These are phyloP conservation scores for Penicillium argentinense DNA, from an alignment of 495 filamentous ascomycete genomes.

Conservation along the genomic window DNA sequence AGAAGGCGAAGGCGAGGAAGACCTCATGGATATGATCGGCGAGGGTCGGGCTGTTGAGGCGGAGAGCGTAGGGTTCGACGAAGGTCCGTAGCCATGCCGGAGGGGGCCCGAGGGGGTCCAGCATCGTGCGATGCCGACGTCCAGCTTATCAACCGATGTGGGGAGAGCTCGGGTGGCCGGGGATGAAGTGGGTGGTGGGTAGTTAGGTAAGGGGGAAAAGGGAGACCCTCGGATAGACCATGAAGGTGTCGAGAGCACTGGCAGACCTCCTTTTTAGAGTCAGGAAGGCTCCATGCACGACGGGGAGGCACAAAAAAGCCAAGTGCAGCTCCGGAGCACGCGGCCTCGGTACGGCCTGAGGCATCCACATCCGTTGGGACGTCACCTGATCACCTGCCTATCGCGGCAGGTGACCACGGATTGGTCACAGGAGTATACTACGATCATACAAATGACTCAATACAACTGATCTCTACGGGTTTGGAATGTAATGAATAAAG, in stretches of 20 bases:
- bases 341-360: constrained; percentile 24
- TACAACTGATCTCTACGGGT: no score
- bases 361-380: constrained; percentile 21
- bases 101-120: constrained; percentile 49
- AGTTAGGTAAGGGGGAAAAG: constrained; percentile 10
- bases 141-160: constrained; percentile 19
- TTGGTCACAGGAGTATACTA: constrained; percentile 1
- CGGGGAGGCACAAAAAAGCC: constrained; percentile 9
- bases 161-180: constrained; percentile 16
- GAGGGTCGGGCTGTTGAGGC: constrained; percentile 64
- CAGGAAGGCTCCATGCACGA: constrained; percentile 15
- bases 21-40: constrained; percentile 89
- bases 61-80: constrained; percentile 45
- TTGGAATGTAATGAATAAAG: no score
- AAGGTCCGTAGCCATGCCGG: constrained; percentile 43
- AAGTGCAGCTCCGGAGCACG: constrained; percentile 9
- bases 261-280: constrained; percentile 8
- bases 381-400: constrained; percentile 19
- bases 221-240: constrained; percentile 12
- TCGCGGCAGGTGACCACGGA: constrained; percentile 16
- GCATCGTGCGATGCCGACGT: constrained; percentile 36
- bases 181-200: constrained; percentile 5
- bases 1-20: constrained; percentile 67
- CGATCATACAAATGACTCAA: not conserved
- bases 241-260: constrained; percentile 5